phyloP scores from a whole-genome alignment of 495 filamentous ascomycete genomes.

The Bombardia bombarda region DNA sequence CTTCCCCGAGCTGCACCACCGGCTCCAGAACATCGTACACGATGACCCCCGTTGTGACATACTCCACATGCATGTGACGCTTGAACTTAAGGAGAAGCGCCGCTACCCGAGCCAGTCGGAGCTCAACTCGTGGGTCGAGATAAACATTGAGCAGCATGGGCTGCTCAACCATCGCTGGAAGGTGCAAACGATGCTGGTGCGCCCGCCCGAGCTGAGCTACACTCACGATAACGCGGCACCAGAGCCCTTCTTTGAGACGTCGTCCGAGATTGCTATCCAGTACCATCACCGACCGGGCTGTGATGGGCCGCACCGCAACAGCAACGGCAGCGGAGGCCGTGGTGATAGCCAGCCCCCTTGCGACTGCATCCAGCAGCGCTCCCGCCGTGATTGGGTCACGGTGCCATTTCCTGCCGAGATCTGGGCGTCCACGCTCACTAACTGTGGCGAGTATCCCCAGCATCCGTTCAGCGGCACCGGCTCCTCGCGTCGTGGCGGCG shows the following conservation, averaged over 20 bases:
- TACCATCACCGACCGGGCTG: slow-evolving; percentile 34
- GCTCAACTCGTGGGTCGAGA: slow-evolving; percentile 40
- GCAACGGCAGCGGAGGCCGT: no score
- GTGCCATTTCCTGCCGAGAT: slow-evolving; percentile 43
- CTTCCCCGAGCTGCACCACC: slow-evolving; percentile 36
- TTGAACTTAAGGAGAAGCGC: slow-evolving; percentile 36
- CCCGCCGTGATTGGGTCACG: slow-evolving; percentile 19
- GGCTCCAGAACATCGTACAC: slow-evolving; percentile 28
- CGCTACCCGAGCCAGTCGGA: slow-evolving; percentile 39
- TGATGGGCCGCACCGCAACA: slow-evolving; percentile 20
- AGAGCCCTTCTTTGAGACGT: slow-evolving; percentile 21
- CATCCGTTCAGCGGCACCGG: slow-evolving; percentile 17
- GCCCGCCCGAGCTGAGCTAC: slow-evolving; percentile 37
- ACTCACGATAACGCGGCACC: slow-evolving; percentile 20
- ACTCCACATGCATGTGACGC: slow-evolving; percentile 42
- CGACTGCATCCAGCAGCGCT: slow-evolving; percentile 20
- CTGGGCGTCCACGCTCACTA: slow-evolving; percentile 41
- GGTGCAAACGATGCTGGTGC: slow-evolving; percentile 37
- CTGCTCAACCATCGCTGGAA: slow-evolving; percentile 41
- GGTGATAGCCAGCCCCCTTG: no score
- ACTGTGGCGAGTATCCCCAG: slow-evolving; percentile 34
- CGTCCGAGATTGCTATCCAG: slow-evolving; percentile 23
- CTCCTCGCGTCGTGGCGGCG: neutral
- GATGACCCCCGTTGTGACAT: slow-evolving; percentile 36
- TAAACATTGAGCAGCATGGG: slow-evolving; percentile 36